These are phyloP conservation scores for Acrocalymma vagum DNA, from an alignment of 2,329 filamentous ascomycete species.

Conservation along the genomic window DNA sequence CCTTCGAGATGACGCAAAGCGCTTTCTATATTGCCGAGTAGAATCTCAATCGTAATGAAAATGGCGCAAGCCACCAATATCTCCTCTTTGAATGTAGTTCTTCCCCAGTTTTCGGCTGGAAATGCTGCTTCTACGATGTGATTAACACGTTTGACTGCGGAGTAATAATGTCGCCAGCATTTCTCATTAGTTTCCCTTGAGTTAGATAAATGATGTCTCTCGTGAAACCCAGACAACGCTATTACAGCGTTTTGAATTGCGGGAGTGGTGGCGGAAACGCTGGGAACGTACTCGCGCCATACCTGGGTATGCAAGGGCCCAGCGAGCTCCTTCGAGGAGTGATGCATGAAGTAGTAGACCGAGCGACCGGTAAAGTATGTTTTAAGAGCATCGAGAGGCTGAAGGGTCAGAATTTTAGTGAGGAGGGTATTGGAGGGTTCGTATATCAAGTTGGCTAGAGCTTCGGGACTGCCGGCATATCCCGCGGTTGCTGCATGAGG, in stretches of 20 bases:
- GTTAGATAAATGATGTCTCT: neutral
- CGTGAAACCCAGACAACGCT: conserved; percentile 9
- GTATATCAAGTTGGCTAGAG: neutral
- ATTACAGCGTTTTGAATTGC: conserved; percentile 5
- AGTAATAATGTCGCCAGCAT: conserved; percentile 9
- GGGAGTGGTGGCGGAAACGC: neutral
- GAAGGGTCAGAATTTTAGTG: neutral
- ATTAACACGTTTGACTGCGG: conserved; percentile 6
- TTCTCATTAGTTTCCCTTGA: neutral
- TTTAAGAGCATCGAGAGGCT: neutral
- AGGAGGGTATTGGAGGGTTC: conserved; percentile 1
- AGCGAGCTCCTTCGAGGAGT: conserved; percentile 7
- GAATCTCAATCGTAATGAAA: conserved; percentile 13
- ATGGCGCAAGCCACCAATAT: conserved; percentile 10
- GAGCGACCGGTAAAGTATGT: conserved; percentile 3
- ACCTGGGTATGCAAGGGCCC: conserved; percentile 7
- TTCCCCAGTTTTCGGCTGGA: neutral
- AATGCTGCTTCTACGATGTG: conserved; percentile 1
- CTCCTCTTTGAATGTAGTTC: conserved; percentile 1
- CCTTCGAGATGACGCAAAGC: conserved; percentile 7
- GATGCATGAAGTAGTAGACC: conserved; percentile 11
- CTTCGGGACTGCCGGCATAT: neutral
- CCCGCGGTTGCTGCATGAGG: neutral
- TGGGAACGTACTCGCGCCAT: conserved; percentile 8
- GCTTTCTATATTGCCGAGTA: conserved; percentile 8